A percentile compares a stretch with the other conserved stretches of the same genome.
Evolutionary conservation across 2,329 filamentous ascomycete species (phyloP).

Genomic region (Diaporthe citriasiana): DNA sequence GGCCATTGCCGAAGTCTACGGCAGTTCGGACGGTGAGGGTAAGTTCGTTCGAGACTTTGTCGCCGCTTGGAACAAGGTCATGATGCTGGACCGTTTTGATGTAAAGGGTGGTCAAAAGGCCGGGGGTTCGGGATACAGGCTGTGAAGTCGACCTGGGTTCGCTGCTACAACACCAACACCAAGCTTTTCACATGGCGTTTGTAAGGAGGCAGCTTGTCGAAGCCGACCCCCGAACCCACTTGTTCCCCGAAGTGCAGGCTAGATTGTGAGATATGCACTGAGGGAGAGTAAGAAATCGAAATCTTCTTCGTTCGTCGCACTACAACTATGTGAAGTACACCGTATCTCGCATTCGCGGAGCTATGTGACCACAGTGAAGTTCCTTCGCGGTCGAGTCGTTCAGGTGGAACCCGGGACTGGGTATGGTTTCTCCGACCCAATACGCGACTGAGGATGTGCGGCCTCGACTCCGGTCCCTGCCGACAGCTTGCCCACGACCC

Average conservation of each 20-base stretch:
- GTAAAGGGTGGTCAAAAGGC: slow-evolving; percentile 47
- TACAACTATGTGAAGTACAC: too few species aligned
- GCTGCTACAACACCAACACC: not conserved
- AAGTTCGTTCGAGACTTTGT: slow-evolving; percentile 82
- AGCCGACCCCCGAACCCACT: too few species aligned
- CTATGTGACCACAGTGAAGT: not conserved
- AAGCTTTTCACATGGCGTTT: too few species aligned
- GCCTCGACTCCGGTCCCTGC: not conserved
- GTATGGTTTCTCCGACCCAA: not conserved
- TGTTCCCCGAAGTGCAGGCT: not conserved
- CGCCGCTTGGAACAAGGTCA: slow-evolving; percentile 81
- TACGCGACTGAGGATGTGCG: not conserved
- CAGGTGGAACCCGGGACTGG: not conserved
- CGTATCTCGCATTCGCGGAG: not conserved
- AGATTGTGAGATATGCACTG: slow-evolving; percentile 8
- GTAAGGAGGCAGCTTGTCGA: not conserved
- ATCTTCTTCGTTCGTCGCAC: not conserved
- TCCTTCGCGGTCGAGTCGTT: not conserved
- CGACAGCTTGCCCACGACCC: not conserved
- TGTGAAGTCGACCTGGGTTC: not conserved
- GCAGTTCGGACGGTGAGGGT: slow-evolving; percentile 67
- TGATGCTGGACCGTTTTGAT: slow-evolving; percentile 81
- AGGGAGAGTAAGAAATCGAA: not conserved
- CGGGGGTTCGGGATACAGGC: slow-evolving; percentile 16
- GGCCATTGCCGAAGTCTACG: slow-evolving; percentile 80